Evolutionary conservation across 371 early-diverging fungal genomes (phyloP).

Genomic region (Mortierella sp.): DNA sequence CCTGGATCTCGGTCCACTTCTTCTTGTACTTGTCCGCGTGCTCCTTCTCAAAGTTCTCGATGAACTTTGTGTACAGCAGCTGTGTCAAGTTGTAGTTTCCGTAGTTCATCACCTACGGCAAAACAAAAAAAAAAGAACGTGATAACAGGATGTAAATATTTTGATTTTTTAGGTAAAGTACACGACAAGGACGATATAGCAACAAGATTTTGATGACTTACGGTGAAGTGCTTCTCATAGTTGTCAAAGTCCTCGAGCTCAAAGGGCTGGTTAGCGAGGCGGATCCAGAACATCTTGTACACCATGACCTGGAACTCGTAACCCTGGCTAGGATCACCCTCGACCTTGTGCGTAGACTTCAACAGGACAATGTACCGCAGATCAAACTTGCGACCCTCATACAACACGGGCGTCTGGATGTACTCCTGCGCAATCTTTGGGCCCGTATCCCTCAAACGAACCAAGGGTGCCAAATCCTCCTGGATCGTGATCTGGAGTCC

Average conservation of each 20-base stretch:
- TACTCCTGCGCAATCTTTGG: slow-evolving; percentile 71
- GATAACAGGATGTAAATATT: neutral
- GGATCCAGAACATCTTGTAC: slow-evolving; percentile 75
- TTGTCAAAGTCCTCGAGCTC: slow-evolving; percentile 63
- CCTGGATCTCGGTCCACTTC: slow-evolving; percentile 63
- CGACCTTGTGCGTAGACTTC: slow-evolving; percentile 56
- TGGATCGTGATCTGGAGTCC: slow-evolving; percentile 65
- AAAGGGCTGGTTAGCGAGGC: slow-evolving; percentile 67
- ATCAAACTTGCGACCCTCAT: slow-evolving; percentile 72
- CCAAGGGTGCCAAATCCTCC: slow-evolving; percentile 60
- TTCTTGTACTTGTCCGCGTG: slow-evolving; percentile 58
- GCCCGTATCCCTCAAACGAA: slow-evolving; percentile 65
- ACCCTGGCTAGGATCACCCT: slow-evolving; percentile 46
- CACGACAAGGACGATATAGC: neutral
- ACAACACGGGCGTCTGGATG: slow-evolving; percentile 66
- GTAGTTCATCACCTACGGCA: slow-evolving; percentile 63
- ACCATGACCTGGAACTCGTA: slow-evolving; percentile 61
- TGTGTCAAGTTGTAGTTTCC: slow-evolving; percentile 70
- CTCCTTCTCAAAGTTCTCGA: slow-evolving; percentile 70
- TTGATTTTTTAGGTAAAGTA: neutral
- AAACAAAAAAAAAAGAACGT: neutral
- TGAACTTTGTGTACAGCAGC: slow-evolving; percentile 68
- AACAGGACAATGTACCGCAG: slow-evolving; percentile 70
- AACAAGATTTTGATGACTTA: slow-evolving; percentile 14
- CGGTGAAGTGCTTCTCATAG: slow-evolving; percentile 71